phyloP scores from a whole-genome alignment of 2,329 filamentous ascomycete species.

The Hypoxylon sp. region DNA sequence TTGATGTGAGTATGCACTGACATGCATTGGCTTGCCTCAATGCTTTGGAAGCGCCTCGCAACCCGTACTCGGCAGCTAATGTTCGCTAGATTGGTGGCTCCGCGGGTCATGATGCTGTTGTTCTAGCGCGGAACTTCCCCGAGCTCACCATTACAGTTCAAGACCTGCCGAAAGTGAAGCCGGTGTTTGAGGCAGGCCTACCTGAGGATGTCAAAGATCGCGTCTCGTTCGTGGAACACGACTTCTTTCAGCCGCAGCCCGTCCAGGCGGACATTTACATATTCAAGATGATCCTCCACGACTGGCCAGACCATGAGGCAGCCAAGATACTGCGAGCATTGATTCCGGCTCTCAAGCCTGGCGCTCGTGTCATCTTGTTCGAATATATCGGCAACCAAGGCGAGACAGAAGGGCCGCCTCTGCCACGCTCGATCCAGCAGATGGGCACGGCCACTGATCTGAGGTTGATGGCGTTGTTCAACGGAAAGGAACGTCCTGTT shows the following conservation, averaged over 20 bases:
- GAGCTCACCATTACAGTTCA: conserved; percentile 54
- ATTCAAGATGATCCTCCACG: conserved; percentile 63
- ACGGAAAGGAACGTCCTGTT: conserved; percentile 55
- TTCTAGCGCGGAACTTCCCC: conserved; percentile 52
- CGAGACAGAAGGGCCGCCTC: conserved; percentile 35
- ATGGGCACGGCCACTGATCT: conserved; percentile 56
- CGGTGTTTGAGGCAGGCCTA: conserved; percentile 48
- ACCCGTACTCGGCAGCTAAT: background rate
- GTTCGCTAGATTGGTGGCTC: conserved; percentile 52
- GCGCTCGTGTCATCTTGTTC: conserved; percentile 50
- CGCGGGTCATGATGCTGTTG: conserved; percentile 51
- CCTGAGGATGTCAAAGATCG: conserved; percentile 46
- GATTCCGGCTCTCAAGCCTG: conserved; percentile 54
- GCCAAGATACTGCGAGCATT: conserved; percentile 52
- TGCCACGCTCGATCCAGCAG: conserved; percentile 50
- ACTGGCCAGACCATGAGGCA: conserved; percentile 59
- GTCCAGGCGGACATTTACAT: conserved; percentile 58
- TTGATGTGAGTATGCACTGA: conserved; percentile 49
- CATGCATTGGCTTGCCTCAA: background rate
- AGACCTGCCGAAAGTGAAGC: conserved; percentile 51
- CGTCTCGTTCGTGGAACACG: conserved; percentile 49
- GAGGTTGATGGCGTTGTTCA: conserved; percentile 59
- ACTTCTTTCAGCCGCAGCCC: conserved; percentile 51
- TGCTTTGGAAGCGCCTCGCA: background rate
- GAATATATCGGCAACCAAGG: conserved; percentile 51